Percentiles rank a stretch among this genome's conserved stretches.
Conservation (phyloP, 495 filamentous ascomycete species). For the Penicillium roqueforti region DNA sequence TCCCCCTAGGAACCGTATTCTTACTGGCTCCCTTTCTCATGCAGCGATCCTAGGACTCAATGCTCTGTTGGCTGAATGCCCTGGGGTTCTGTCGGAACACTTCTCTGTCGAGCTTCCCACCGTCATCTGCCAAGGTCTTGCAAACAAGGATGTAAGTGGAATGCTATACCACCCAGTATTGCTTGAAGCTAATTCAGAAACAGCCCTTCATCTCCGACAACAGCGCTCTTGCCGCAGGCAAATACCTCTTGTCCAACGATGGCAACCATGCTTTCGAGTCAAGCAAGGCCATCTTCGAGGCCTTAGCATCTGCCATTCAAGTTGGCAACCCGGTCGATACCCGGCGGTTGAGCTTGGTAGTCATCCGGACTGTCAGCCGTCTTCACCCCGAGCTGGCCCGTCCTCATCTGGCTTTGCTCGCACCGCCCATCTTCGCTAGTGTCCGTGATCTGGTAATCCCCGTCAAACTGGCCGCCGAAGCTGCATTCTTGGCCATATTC, state of each 20-base stretch:
- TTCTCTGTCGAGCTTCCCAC: constrained; percentile 67
- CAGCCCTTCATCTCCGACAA: constrained; percentile 84
- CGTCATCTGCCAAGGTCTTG: constrained; percentile 76
- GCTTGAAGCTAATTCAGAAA: constrained; percentile 17
- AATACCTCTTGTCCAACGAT: constrained; percentile 71
- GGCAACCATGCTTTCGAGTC: constrained; percentile 52
- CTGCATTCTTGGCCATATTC: constrained; percentile 92
- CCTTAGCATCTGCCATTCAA: constrained; percentile 66
- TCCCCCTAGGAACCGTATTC: constrained; percentile 58
- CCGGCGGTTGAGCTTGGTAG: constrained; percentile 82
- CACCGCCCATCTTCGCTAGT: constrained; percentile 79
- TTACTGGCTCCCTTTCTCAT: constrained; percentile 64
- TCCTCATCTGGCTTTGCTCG: constrained; percentile 72
- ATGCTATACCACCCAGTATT: not conserved
- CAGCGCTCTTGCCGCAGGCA: constrained; percentile 88
- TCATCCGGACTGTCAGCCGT: constrained; percentile 79
- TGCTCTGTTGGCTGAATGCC: constrained; percentile 75
- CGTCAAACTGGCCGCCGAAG: constrained; percentile 91
- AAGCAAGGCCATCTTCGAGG: constrained; percentile 73
- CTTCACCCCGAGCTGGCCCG: constrained; percentile 68
- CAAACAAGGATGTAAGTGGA: constrained; percentile 61
- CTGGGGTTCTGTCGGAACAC: constrained; percentile 59
- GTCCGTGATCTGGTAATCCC: constrained; percentile 95
- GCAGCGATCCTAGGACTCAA: constrained; percentile 79
- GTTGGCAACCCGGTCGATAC: constrained; percentile 76